phyloP scores from a whole-genome alignment of 352 stramenopile genomes.

The Pythium aristosporum region DNA sequence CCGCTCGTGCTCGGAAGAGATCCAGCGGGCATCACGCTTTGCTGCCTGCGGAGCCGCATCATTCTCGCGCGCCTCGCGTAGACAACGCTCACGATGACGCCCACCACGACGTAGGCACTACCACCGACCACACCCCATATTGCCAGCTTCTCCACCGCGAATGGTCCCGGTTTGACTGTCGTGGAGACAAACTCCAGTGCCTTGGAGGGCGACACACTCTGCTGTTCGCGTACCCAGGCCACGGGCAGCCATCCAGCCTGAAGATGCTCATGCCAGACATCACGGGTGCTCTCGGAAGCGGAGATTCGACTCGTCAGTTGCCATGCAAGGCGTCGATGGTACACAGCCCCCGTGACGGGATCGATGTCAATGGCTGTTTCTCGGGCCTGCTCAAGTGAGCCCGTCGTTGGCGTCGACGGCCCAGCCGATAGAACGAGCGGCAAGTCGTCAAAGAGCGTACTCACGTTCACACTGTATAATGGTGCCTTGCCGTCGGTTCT shows the following conservation, averaged over 20 bases:
- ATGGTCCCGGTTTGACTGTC: slow-evolving; percentile 24
- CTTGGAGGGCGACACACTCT: slow-evolving; percentile 30
- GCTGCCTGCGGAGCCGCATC: slow-evolving; percentile 22
- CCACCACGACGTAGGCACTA: slow-evolving; percentile 27
- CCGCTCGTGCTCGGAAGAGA: neutral
- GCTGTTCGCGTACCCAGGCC: slow-evolving; percentile 47
- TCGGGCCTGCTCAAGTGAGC: slow-evolving; percentile 5
- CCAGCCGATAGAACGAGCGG: slow-evolving; percentile 29
- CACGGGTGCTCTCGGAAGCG: neutral
- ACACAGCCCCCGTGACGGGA: slow-evolving; percentile 42
- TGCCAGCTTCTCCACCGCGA: slow-evolving; percentile 41
- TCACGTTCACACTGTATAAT: slow-evolving; percentile 40
- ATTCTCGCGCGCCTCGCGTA: slow-evolving; percentile 19
- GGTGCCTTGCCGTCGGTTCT: neutral
- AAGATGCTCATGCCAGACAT: slow-evolving; percentile 42
- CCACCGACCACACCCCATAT: slow-evolving; percentile 33
- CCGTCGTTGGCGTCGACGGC: slow-evolving; percentile 6
- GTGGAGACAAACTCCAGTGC: slow-evolving; percentile 16
- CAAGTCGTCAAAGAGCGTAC: slow-evolving; percentile 44
- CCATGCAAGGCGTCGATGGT: slow-evolving; percentile 53
- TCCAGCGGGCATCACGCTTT: slow-evolving; percentile 27
- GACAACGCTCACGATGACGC: slow-evolving; percentile 14
- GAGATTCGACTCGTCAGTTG: slow-evolving; percentile 37
- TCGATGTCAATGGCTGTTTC: slow-evolving; percentile 49
- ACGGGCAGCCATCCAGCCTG: slow-evolving; percentile 40